phyloP scores from a whole-genome alignment of 176 grass and related monocot genomes.

The barley (Hordeum vulgare) region MorexV3_pseudomolecules_assembly NC_058518.1:353384137-353384636 shows the following conservation, averaged over 20 bases:
- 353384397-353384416: constrained; percentile 76
- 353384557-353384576: constrained; percentile 92
- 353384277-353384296: constrained; percentile 87
- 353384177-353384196: constrained; percentile 82
- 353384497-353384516: constrained; percentile 61
- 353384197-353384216: constrained; percentile 67
- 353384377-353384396: constrained; percentile 73
- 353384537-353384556: constrained; percentile 91
- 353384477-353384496: constrained; percentile 68
- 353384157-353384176: constrained; percentile 81
- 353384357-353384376: constrained; percentile 83
- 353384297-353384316: constrained; percentile 46
- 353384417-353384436: constrained; percentile 76
- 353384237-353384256: constrained; percentile 77
- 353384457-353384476: constrained; percentile 84
- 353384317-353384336: constrained; percentile 49
- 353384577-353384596: constrained; percentile 79
- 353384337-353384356: constrained; percentile 89
- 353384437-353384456: constrained; percentile 51
- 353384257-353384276: constrained; percentile 53
- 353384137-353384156: constrained; percentile 87
- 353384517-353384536: constrained; percentile 83
- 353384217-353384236: constrained; percentile 56
- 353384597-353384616: constrained; percentile 54
- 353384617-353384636: constrained; percentile 61